A percentile compares a stretch with the other conserved stretches of the same genome.
Conservation (phyloP, 78 protist genomes). For the Dictyostelium firmibasis region DNA sequence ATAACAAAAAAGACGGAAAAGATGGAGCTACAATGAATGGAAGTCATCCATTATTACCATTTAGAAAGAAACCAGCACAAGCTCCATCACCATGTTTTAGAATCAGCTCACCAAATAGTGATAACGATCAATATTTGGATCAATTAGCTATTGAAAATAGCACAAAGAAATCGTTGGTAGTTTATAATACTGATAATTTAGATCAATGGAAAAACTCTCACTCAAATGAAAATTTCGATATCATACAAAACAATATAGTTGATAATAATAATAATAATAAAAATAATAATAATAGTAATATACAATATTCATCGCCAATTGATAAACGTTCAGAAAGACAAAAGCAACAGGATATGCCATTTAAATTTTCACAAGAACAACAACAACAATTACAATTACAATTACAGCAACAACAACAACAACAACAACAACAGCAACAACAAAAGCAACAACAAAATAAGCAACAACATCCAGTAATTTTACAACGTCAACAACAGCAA, state of each 20-base stretch:
- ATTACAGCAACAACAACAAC: not conserved
- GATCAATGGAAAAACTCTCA: not conserved
- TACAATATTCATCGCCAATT: not conserved
- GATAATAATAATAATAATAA: not conserved
- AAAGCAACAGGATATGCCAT: too few species aligned
- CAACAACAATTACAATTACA: not conserved
- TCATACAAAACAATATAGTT: not conserved
- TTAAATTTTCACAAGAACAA: not conserved
- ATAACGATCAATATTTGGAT: not conserved
- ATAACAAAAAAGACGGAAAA: not conserved
- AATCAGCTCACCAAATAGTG: not conserved
- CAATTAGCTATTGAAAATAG: not conserved
- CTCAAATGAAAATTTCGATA: not conserved
- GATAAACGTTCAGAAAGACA: not conserved
- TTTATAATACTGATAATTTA: constrained; percentile 2
- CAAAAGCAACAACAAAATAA: not conserved
- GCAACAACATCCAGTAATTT: not conserved
- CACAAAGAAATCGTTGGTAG: not conserved
- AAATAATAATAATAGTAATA: not conserved
- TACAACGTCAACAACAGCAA: not conserved
- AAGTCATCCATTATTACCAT: constrained; percentile 1
- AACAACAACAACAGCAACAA: not conserved
- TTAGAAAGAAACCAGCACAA: constrained; percentile 18
- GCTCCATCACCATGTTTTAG: constrained; percentile 20
- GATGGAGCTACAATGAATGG: not conserved